Evolutionary conservation across 495 filamentous ascomycete species (phyloP), one percentile per base, ranked within the genome.

Genomic region (Talaromyces stipitatus): DNA sequence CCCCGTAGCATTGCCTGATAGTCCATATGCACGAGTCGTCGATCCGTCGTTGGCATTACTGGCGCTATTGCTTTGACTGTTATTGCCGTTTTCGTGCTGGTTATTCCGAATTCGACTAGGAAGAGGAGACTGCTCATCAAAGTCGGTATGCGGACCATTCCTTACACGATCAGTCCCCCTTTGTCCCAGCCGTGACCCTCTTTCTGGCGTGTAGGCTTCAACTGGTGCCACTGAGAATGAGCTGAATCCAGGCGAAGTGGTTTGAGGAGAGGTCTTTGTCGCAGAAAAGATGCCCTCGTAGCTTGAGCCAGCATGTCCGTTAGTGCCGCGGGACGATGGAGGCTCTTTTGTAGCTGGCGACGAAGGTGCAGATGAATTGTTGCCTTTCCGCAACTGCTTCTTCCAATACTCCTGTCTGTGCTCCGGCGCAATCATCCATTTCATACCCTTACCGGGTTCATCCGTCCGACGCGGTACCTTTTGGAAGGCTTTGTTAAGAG

Each of bases 361-460:
- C 7, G 75, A 76, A 22, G 75, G 73, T 0, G 75, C 74, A 20
- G 75, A 78, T 4, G 75, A 78, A 46, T 75, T 72, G 2, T 68
- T 67, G 14, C 73, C 75, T 54, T 76, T 77, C 43, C 73, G 72
- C 30, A 68, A 66, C 61, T 77, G 74, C 62, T 85, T 85, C 69
- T 83, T 84, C 58, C 84, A 74, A 55, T 85, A 86, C 48, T 95
- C 90, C 5, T 96, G 88, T 26, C 88, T 85, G 41, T 85, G 74
- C 53, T 91, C 89, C 1, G 85, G 81, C 2, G 89, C 85, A 65
- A 98, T 88, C 69, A 87, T 85, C 94, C 94, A 98, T 66, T 97
- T 96, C 92, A 96, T 96, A 23, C 94, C 94, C 72, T 98, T 98
- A 2, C 94, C 94, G 2, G 94, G 94, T 65, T 98, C 95, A 62